Base-by-base conservation (phyloP, 164 flowering plant species). In the Chimonanthus praecox region DNA sequence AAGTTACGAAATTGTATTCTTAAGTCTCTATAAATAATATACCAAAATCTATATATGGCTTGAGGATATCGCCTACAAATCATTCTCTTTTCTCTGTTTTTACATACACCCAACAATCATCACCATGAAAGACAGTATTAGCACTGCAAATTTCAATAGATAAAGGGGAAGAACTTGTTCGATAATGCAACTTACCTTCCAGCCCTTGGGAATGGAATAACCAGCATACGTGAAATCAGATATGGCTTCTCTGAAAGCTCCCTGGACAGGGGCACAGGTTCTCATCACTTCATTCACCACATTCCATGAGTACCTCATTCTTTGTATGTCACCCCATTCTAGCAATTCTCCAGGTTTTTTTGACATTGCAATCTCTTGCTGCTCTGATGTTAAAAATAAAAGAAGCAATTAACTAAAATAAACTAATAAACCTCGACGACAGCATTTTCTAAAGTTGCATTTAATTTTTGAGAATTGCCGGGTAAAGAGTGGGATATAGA, bases 251-350 rank as follows among this genome's bases (percentile, higher is more conserved):
- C 73, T 71, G 33, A 71, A 71, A 71, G 73, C 9, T 15, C 73
- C 73, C 60, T 58, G 73, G 21, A 58, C 54, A 2, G 73, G 50
- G 4, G 73, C 10, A 5, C 33, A 44, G 15, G 60, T n/a, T 61
- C 73, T 58, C 47, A 71, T 15, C 10, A 58, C 64, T 58, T 71
- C 65, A 18, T 47, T 58, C 65, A 33, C 73, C 47, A 71, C 73
- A n/a, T 71, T 71, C 44, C 73, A 71, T 45, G 73, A 58, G 16
- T 71, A 71, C 62, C 46, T 68, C 70, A 68, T 68, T 43, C n/a
- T 71, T n/a, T 60, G 73, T 13, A 71, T 33, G 16, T 71, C 66
- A 5, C 58, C 65, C 73, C 65, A 16, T 6, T 58, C 16, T 18
- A 71, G 65, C 20, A 71, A 15, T 18, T 71, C 65, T 45, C 65